A percentile compares a stretch with the other conserved stretches of the same genome.
Conservation (phyloP, 805 yeast species). For the Komagataella ulmi region DNA sequence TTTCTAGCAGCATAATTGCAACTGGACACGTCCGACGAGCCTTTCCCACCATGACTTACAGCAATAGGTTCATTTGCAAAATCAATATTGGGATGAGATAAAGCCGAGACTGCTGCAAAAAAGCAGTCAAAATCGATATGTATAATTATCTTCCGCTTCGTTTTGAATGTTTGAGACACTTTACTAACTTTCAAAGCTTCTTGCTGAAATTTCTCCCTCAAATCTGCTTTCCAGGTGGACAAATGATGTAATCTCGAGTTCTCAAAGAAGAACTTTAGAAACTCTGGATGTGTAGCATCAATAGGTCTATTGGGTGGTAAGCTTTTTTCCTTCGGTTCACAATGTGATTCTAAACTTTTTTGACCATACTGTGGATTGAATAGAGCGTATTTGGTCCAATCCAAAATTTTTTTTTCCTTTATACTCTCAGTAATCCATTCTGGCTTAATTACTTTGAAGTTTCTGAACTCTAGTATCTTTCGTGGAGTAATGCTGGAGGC, state of each 20-base stretch:
- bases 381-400: conserved; percentile 62
- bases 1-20: conserved; percentile 81
- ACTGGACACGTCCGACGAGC: conserved; percentile 70
- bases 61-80: conserved; percentile 37
- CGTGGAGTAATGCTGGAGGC: conserved; percentile 71
- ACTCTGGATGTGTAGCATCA: conserved; percentile 69
- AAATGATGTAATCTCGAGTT: conserved; percentile 82
- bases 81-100: conserved; percentile 36
- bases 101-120: conserved; percentile 75
- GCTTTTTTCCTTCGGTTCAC: conserved; percentile 3
- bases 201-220: conserved; percentile 46
- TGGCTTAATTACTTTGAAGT: conserved; percentile 69
- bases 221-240: conserved; percentile 73
- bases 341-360: conserved; percentile 17
- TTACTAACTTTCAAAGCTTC: conserved; percentile 21
- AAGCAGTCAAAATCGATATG: conserved; percentile 93
- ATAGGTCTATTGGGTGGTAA: conserved; percentile 8
- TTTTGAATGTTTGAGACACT: conserved; percentile 3
- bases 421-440: conserved; percentile 69
- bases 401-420: conserved; percentile 27
- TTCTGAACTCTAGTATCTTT: conserved; percentile 49
- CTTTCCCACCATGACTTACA: conserved; percentile 46
- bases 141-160: conserved; percentile 27
- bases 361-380: conserved; percentile 44
- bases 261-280: conserved; percentile 56